phyloP scores from a whole-genome alignment of 129 eudicot species.

The Deinandra increscens region DNA sequence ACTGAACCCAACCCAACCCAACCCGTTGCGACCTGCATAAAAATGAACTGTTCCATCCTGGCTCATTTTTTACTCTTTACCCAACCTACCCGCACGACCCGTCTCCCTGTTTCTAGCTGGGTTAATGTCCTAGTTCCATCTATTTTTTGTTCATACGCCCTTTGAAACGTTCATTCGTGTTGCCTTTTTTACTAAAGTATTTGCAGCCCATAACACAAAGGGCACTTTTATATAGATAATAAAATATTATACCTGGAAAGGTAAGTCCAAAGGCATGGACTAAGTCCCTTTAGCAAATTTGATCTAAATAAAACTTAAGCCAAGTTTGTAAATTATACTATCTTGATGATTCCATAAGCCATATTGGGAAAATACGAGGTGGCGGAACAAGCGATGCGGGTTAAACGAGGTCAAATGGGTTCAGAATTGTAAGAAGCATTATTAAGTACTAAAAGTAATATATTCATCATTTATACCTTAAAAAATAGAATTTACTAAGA shows the following conservation, averaged over 20 bases:
- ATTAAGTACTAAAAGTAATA: no score
- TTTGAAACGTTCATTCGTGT: background rate
- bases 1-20: background rate
- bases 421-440: no score
- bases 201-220: background rate
- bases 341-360: background rate
- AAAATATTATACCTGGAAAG: background rate
- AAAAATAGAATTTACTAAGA: no score
- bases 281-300: background rate
- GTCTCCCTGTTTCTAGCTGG: constrained; percentile 9
- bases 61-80: background rate
- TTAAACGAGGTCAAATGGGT: background rate
- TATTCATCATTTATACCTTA: no score
- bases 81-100: background rate
- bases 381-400: background rate
- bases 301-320: background rate
- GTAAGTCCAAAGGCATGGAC: background rate
- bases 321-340: background rate
- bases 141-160: background rate
- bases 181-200: background rate
- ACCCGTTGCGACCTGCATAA: no score
- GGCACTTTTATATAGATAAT: background rate
- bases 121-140: background rate
- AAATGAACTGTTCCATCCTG: background rate
- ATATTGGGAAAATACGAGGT: background rate